phyloP scores from a whole-genome alignment of 805 yeast species.

The Starmerella kuoi region DNA sequence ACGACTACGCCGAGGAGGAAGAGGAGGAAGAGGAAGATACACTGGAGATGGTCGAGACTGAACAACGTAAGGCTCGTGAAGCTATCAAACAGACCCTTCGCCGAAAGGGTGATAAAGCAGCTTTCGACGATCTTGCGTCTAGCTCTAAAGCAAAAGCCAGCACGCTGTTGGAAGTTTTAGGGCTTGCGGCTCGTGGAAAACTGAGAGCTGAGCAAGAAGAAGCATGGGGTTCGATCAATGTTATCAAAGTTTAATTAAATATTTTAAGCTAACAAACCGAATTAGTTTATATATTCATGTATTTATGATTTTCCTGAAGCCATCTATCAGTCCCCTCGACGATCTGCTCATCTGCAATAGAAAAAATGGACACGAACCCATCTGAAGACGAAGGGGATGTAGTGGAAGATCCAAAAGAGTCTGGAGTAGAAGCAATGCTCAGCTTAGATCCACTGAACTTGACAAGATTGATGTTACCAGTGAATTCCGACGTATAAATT shows the following conservation, averaged over 20 bases:
- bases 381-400: too few relatives aligned
- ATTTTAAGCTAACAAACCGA: background rate
- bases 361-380: background rate
- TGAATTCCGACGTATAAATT: background rate
- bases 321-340: background rate
- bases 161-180: constrained; percentile 17
- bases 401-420: too few relatives aligned
- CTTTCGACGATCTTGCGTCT: constrained; percentile 11
- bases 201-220: constrained; percentile 7
- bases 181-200: constrained; percentile 12
- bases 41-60: constrained; percentile 12
- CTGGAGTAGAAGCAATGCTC: too few relatives aligned
- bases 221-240: constrained; percentile 13
- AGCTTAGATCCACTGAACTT: too few relatives aligned
- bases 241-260: constrained; percentile 5
- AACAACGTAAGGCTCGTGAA: constrained; percentile 10
- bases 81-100: constrained; percentile 5
- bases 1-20: constrained; percentile 1
- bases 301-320: background rate
- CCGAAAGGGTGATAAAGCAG: constrained; percentile 2
- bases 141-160: constrained; percentile 12
- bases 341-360: background rate
- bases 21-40: constrained; percentile 11
- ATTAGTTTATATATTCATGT: background rate
- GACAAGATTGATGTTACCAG: too few relatives aligned